Evolutionary conservation across 1,139 yeast genomes (phyloP).

Genomic region (Candida albicans): DNA sequence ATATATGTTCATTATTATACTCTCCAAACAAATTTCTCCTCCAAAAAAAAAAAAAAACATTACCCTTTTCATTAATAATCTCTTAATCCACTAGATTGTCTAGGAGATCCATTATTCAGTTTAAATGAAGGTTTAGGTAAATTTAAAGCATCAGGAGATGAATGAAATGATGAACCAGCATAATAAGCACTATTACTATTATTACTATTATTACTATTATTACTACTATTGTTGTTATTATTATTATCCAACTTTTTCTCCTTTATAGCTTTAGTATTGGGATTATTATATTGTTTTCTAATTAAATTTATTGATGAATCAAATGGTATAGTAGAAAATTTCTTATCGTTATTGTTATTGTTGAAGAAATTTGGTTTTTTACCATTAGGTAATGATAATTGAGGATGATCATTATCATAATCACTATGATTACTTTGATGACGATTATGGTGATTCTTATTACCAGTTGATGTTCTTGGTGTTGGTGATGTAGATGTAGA

Average conservation of each 20-base stretch:
- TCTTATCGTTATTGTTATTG: constrained; percentile 14
- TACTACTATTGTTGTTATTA: too few relatives aligned
- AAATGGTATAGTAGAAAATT: neutral
- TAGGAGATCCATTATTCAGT: constrained; percentile 6
- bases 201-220: too few relatives aligned
- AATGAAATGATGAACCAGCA: constrained; percentile 61
- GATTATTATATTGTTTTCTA: constrained; percentile 10
- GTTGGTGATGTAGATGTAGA: constrained; percentile 5
- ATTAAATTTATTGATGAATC: neutral
- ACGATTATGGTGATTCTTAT: too few relatives aligned
- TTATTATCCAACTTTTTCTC: constrained; percentile 24
- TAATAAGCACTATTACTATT: constrained; percentile 29
- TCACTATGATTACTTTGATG: neutral
- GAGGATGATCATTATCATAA: neutral
- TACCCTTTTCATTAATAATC: neutral
- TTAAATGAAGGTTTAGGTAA: constrained; percentile 57
- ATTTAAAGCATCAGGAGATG: constrained; percentile 57
- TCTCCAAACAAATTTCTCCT: too few relatives aligned
- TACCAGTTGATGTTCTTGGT: neutral
- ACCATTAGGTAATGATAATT: constrained; percentile 31
- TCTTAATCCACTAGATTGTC: constrained; percentile 7
- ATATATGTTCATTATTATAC: too few relatives aligned
- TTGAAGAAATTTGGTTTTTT: constrained; percentile 32
- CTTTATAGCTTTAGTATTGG: constrained; percentile 14
- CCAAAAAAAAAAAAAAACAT: neutral